Conservation (phyloP, 2,329 filamentous ascomycete genomes). For the Aspergillus thermomutatus region DNA sequence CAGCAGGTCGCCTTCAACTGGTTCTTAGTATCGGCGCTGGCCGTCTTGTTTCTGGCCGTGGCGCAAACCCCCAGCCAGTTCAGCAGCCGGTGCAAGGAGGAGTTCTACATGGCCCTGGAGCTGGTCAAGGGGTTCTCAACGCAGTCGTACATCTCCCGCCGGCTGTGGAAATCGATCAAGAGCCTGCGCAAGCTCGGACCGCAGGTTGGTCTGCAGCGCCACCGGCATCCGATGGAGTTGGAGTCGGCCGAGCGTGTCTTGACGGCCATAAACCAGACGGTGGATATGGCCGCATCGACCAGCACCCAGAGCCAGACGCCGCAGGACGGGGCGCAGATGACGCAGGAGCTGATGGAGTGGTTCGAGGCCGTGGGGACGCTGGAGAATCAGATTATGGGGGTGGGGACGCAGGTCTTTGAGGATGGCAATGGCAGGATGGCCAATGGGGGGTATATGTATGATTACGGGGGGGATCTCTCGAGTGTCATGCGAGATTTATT, state of each 20-base stretch:
- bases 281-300: slow-evolving; percentile 17
- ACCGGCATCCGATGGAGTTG: slow-evolving; percentile 3
- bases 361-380: slow-evolving; percentile 61
- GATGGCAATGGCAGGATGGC: slow-evolving; percentile 16
- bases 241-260: background rate
- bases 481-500: slow-evolving; percentile 54
- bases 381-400: slow-evolving; percentile 38
- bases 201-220: slow-evolving; percentile 50
- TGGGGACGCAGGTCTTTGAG: slow-evolving; percentile 24
- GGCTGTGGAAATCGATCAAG: slow-evolving; percentile 61
- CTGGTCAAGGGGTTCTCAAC: slow-evolving; percentile 60
- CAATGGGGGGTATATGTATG: slow-evolving; percentile 40
- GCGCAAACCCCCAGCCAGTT: slow-evolving; percentile 60
- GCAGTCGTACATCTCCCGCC: slow-evolving; percentile 58
- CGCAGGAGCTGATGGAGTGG: slow-evolving; percentile 56
- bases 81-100: slow-evolving; percentile 54
- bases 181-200: slow-evolving; percentile 59
- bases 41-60: slow-evolving; percentile 61
- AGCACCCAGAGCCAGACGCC: slow-evolving; percentile 47
- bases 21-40: slow-evolving; percentile 61
- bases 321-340: slow-evolving; percentile 55
- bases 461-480: slow-evolving; percentile 56
- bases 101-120: slow-evolving; percentile 64
- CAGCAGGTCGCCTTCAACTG: slow-evolving; percentile 65
- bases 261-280: background rate